Evolutionary conservation across 306 rosid species (phyloP), one percentile per base, ranked within the genome.

Genomic region (Citrullus amarus): DNA sequence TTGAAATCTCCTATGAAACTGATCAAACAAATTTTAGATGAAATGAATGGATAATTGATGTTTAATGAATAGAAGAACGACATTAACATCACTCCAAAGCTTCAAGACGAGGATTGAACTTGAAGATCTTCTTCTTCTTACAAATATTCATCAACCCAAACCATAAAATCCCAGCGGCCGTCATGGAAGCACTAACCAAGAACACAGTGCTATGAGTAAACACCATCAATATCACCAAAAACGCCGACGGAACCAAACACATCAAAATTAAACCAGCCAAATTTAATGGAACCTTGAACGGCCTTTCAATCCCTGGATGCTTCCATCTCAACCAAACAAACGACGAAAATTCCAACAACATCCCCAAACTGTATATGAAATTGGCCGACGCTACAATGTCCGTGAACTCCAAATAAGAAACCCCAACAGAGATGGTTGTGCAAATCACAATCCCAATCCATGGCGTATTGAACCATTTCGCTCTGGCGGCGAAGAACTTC

Each of bases 381-480:
- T 74, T 74, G 2, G 63, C 63, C 62, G 78, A 51, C 9, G 63
- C 44, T 17, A 74, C 63, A 18, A 74, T 74, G 62, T 74, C 78
- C 5, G 48, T 4, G 11, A 74, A 55, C 16, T 74, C 17, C 78
- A 74, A 30, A 4, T 53, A 74, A 44, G 78, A 53, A 16, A 74
- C 48, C 13, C 28, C 78, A 0, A 74, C 44, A 22, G 78, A 74
- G 2, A 53, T 74, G 8, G 32, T 63, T 0, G 48, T 53, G 15
- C 46, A 74, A 13, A 75, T 56, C 62, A 75, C 50, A 9, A 75
- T 75, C 50, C 79, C 79, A 18, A 75, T 53, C 79, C 79, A 75
- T 18, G 79, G 66, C 5, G 79, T 75, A n/a, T 54, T 55, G 66
- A 75, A 75, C 48, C 63, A 53, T 18, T 75, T 75, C 2, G 79